Percentiles rank a stretch among this genome's conserved stretches.
Evolutionary conservation across 2,329 filamentous ascomycete species (phyloP).

Genomic region (Neobulgaria alba): DNA sequence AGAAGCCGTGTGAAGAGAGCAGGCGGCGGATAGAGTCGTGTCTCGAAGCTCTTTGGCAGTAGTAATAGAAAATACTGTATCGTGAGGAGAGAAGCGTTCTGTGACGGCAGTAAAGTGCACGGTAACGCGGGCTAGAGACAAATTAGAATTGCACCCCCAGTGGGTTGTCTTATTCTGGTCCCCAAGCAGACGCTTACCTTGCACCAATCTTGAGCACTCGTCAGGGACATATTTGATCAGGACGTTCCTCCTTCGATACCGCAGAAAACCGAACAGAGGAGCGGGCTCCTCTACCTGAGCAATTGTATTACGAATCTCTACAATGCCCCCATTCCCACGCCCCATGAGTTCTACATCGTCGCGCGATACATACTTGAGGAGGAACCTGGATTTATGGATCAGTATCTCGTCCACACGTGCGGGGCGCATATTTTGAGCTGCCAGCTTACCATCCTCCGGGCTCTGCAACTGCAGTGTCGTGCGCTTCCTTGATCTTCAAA

Average conservation of each 20-base stretch:
- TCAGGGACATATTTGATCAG: conserved; percentile 90
- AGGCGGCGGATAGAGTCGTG: conserved; percentile 77
- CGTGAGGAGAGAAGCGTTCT: conserved; percentile 73
- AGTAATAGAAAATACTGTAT: conserved; percentile 72
- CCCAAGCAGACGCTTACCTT: conserved; percentile 54
- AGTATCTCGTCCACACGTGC: conserved; percentile 7
- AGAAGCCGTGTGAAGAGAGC: conserved; percentile 80
- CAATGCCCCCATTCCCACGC: conserved; percentile 71
- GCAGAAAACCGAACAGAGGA: conserved; percentile 84
- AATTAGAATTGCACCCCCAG: conserved; percentile 15
- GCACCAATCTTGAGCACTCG: conserved; percentile 78
- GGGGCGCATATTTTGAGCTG: conserved; percentile 2
- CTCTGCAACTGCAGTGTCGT: conserved; percentile 71
- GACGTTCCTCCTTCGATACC: conserved; percentile 83
- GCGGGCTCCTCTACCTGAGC: conserved; percentile 73
- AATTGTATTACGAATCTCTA: conserved; percentile 73
- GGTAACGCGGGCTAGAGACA: conserved; percentile 63
- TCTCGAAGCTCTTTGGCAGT: conserved; percentile 75
- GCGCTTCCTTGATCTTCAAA: conserved; percentile 71
- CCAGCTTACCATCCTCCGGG: conserved; percentile 75
- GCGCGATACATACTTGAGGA: conserved; percentile 82
- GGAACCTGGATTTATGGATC: conserved; percentile 57
- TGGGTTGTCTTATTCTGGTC: conserved; percentile 1
- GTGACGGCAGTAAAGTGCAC: conserved; percentile 61
- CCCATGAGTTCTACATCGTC: conserved; percentile 77